Evolutionary conservation across 2,329 filamentous ascomycete species (phyloP).

Genomic region (Pleomassaria siparia): DNA sequence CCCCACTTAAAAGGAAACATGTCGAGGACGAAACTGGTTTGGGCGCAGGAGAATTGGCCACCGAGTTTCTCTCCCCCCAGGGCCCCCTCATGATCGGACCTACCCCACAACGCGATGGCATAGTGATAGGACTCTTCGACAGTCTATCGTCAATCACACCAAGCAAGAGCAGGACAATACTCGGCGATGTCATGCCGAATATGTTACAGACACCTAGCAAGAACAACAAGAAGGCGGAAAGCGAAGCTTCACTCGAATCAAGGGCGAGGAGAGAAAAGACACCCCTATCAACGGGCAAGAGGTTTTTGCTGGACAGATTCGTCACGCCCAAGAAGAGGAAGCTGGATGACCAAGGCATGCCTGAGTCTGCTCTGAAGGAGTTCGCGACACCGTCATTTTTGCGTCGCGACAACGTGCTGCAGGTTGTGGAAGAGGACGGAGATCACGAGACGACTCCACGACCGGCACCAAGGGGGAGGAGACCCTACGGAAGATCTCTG

Average conservation of each 20-base stretch:
- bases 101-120: slow-evolving; percentile 77
- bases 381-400: slow-evolving; percentile 75
- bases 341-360: slow-evolving; percentile 42
- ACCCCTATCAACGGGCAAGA: slow-evolving; percentile 59
- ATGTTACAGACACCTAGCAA: slow-evolving; percentile 45
- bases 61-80: slow-evolving; percentile 31
- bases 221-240: slow-evolving; percentile 22
- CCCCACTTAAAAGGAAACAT: slow-evolving; percentile 37
- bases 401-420: slow-evolving; percentile 54
- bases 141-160: slow-evolving; percentile 59
- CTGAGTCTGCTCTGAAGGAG: slow-evolving; percentile 35
- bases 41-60: slow-evolving; percentile 15
- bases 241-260: slow-evolving; percentile 31
- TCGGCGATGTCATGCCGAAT: slow-evolving; percentile 34
- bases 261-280: slow-evolving; percentile 44
- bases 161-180: slow-evolving; percentile 35
- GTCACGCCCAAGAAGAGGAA: slow-evolving; percentile 59
- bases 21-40: slow-evolving; percentile 16
- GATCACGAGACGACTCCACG: slow-evolving; percentile 33
- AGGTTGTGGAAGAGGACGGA: slow-evolving; percentile 60
- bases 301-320: slow-evolving; percentile 64
- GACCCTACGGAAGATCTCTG: slow-evolving; percentile 63
- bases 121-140: slow-evolving; percentile 77
- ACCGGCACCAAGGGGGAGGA: slow-evolving; percentile 47
- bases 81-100: slow-evolving; percentile 61